Evolutionary conservation across 352 stramenopile genomes (phyloP).

Genomic region (Blastocystis sp.): DNA sequence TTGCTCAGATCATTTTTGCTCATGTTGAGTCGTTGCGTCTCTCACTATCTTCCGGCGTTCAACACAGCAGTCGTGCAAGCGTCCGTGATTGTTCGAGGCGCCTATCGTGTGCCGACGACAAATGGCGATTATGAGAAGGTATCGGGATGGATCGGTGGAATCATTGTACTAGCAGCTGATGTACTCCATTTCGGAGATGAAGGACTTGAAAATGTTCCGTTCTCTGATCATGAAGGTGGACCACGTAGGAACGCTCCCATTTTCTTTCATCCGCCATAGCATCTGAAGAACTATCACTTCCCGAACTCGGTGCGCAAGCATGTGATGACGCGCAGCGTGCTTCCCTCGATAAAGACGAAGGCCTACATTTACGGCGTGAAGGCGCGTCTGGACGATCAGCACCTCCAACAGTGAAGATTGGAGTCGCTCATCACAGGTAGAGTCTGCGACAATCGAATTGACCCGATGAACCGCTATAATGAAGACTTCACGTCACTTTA

Average conservation of each 20-base stretch:
- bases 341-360: slow-evolving; percentile 44
- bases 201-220: background rate
- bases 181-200: background rate
- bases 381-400: background rate
- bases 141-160: background rate
- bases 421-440: background rate
- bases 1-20: background rate
- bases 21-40: slow-evolving; percentile 1
- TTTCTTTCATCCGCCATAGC: background rate
- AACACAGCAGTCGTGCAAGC: background rate
- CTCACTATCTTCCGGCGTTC: background rate
- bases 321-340: slow-evolving; percentile 15
- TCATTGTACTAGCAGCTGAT: background rate
- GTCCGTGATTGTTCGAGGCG: background rate
- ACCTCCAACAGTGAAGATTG: background rate
- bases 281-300: slow-evolving; percentile 48
- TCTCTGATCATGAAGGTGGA: slow-evolving; percentile 24
- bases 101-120: background rate
- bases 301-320: slow-evolving; percentile 49
- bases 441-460: slow-evolving; percentile 18
- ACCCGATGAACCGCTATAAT: slow-evolving; percentile 50
- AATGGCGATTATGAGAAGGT: background rate
- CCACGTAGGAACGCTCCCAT: background rate
- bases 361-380: slow-evolving; percentile 39
- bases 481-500: slow-evolving; percentile 9